phyloP scores from a whole-genome alignment of 192 early-diverging fungal species.

The Lobosporangium transversale region DNA sequence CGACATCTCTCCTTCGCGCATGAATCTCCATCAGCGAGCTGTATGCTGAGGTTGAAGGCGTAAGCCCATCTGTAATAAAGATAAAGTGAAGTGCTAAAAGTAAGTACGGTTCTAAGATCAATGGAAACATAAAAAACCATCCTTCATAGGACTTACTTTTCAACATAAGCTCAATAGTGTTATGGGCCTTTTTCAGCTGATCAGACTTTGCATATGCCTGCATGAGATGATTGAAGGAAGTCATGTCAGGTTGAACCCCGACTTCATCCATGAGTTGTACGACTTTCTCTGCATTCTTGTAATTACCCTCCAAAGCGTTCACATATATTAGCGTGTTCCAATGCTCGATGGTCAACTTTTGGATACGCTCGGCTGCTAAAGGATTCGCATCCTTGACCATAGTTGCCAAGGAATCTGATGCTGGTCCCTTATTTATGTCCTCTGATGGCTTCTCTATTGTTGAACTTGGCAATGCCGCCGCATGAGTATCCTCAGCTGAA shows the following conservation, averaged over 20 bases:
- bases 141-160: conserved; percentile 48
- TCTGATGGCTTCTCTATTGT: no score
- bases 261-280: conserved; percentile 59
- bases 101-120: background rate
- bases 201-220: conserved; percentile 78
- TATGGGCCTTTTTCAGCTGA: conserved; percentile 67
- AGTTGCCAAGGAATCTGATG: background rate
- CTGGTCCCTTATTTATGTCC: no score
- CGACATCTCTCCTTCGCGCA: conserved; percentile 45
- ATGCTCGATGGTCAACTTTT: conserved; percentile 22
- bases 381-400: conserved; percentile 7
- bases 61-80: conserved; percentile 21
- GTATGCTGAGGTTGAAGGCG: conserved; percentile 20
- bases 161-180: conserved; percentile 72
- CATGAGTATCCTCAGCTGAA: conserved; percentile 8
- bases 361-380: conserved; percentile 18
- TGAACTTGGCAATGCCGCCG: background rate
- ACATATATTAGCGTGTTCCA: conserved; percentile 47
- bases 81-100: background rate
- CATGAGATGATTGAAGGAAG: conserved; percentile 81
- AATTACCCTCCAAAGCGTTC: conserved; percentile 37
- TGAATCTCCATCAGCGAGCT: conserved; percentile 42
- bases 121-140: background rate
- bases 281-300: conserved; percentile 35
- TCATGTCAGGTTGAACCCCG: conserved; percentile 71